phyloP scores from a whole-genome alignment of 176 grass and related monocot species.

The Canna indica region DNA sequence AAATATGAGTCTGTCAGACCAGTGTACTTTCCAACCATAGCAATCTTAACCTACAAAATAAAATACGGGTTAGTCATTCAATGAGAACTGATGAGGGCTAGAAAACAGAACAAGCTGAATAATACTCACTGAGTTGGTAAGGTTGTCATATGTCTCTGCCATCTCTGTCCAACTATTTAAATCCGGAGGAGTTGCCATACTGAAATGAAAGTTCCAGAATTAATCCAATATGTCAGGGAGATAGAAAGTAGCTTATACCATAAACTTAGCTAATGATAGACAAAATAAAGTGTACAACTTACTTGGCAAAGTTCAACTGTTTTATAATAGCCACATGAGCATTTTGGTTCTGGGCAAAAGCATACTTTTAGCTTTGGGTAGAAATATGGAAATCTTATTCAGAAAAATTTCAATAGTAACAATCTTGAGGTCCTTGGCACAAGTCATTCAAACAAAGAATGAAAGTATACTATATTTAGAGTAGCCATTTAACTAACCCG shows the following conservation, averaged over 20 bases:
- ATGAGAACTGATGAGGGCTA: not conserved
- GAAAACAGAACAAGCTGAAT: conserved; percentile 8
- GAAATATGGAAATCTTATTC: conserved; percentile 1
- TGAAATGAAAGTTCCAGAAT: conserved; percentile 26
- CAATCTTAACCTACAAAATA: conserved; percentile 86
- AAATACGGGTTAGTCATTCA: conserved; percentile 15
- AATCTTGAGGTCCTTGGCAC: too few relatives aligned
- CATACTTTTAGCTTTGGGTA: not conserved
- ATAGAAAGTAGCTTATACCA: not conserved
- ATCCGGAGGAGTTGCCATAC: conserved; percentile 48
- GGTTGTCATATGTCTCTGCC: conserved; percentile 74
- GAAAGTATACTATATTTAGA: not conserved
- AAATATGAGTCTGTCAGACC: conserved; percentile 87
- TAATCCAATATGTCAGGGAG: not conserved
- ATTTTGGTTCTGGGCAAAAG: conserved; percentile 82
- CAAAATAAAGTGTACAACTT: conserved; percentile 27
- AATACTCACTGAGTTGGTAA: conserved; percentile 66
- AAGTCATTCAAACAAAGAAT: conserved; percentile 17
- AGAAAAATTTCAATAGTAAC: too few relatives aligned
- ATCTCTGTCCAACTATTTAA: conserved; percentile 78
- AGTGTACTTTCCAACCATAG: conserved; percentile 98
- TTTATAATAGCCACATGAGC: conserved; percentile 88
- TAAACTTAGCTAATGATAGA: not conserved
- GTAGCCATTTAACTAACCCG: conserved; percentile 47
- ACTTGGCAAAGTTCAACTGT: conserved; percentile 66